Evolutionary conservation across 495 filamentous ascomycete species (phyloP).

Genomic region (Xylaria telfairii): DNA sequence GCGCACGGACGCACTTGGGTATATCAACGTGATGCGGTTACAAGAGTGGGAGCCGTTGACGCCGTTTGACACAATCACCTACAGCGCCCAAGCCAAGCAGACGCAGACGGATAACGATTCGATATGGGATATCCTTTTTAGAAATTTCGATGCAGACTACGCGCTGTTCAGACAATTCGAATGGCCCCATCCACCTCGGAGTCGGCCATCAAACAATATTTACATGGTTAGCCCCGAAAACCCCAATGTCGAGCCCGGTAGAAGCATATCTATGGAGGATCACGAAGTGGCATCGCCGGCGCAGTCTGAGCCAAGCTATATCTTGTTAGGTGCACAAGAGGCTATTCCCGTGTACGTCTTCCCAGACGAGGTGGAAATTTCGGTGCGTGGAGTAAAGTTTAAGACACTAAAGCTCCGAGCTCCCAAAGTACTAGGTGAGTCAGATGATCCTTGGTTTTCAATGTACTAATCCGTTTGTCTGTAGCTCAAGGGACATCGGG

Average conservation of each 20-base stretch:
- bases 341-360: not conserved
- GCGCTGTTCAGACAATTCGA: not conserved
- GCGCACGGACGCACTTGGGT: not conserved
- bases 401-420: not conserved
- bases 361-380: not conserved
- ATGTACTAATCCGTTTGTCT: not conserved
- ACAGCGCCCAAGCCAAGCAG: not conserved
- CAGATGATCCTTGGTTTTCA: not conserved
- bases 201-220: not conserved
- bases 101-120: not conserved
- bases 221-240: not conserved
- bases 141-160: constrained; percentile 4
- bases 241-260: not conserved
- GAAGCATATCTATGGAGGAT: not conserved
- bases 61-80: not conserved
- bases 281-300: not conserved
- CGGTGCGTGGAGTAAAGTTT: not conserved
- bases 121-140: not conserved
- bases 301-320: not conserved
- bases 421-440: not conserved
- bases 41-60: not conserved
- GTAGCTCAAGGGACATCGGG: not conserved
- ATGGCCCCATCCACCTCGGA: not conserved
- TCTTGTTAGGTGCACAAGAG: not conserved
- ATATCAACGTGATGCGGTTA: not conserved